A percentile compares a stretch with the other conserved stretches of the same genome.
Evolutionary conservation across 305 asterid genomes (phyloP).

Genomic region (Fraxinus sp.): DNA sequence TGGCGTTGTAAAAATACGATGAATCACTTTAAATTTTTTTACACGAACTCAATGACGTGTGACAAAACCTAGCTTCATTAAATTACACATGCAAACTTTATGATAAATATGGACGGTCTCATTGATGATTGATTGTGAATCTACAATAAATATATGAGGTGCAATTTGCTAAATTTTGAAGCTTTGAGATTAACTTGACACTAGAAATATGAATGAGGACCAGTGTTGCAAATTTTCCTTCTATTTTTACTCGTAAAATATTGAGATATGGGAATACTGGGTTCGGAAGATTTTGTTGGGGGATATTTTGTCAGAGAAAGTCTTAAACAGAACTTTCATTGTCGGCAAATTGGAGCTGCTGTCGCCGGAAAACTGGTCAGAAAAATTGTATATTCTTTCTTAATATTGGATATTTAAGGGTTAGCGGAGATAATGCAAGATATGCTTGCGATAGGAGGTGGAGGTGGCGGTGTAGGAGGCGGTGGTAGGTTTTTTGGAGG

Average conservation of each 20-base stretch:
- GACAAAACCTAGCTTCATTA: neutral
- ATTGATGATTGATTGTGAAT: neutral
- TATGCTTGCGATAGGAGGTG: conserved; percentile 7
- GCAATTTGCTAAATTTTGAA: neutral
- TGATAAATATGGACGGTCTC: neutral
- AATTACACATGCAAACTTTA: neutral
- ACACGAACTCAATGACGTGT: neutral
- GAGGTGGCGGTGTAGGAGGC: neutral
- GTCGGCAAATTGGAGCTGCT: neutral
- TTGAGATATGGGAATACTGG: neutral
- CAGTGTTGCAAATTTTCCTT: neutral
- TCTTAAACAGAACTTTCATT: neutral
- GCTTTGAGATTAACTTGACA: neutral
- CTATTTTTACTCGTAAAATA: conserved; percentile 3
- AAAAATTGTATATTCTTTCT: neutral
- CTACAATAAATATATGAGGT: neutral
- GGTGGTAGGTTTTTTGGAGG: neutral
- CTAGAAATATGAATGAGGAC: neutral
- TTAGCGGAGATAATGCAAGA: neutral
- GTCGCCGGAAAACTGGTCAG: neutral
- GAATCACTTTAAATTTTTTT: neutral
- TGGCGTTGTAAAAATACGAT: neutral
- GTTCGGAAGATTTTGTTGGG: conserved; percentile 1
- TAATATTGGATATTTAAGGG: neutral
- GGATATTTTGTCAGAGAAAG: neutral